Evolutionary conservation across 2,329 filamentous ascomycete species (phyloP), one percentile per base, ranked within the genome.

Genomic region (Botrytis fragariae): DNA sequence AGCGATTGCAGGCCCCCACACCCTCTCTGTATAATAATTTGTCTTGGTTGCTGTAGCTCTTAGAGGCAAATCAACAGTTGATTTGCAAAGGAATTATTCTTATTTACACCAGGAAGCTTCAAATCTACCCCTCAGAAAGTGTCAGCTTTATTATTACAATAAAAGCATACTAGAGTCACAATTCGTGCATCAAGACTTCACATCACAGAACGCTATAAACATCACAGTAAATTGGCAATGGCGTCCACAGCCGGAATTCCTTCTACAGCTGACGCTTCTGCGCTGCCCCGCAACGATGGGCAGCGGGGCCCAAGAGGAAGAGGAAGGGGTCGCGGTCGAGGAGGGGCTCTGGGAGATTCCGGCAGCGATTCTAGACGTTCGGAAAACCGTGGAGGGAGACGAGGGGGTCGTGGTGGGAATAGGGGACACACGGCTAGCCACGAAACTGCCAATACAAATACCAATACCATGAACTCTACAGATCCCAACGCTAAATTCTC

Each of bases 291-390:
- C 77, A 81, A 64, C 79, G 78, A 81, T 67, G 77, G 81, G 14
- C 79, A 80, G 67, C 80, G 83, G 57, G 82, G 83, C 60, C 79
- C 81, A 35, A 81, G 81, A 68, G 81, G 83, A 32, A 80, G 84
- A 77, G 79, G 75, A 25, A 65, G 74, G 44, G 76, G 75, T 29
- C 75, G 63, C 37, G 68, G 72, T n/a, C 51, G 57, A 63, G 59
- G 63, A 51, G 73, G 57, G 68, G 54, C 61, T 67, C 35, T 10
- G 18, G 64, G 37, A 32, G 70, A 72, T 48, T n/a, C 48, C 35
- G 80, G 82, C 42, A 79, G 83, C 76, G 82, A 80, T 69, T 57
- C 37, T 67, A 65, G 69, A 42, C 60, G 64, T 39, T 67, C 60
- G n/a, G 69, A 72, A 32, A 37, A 59, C 29, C 77, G 80, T 67